Evolutionary conservation across 1,139 yeast species (phyloP).

Genomic region (Blastobotrys persicus): DNA sequence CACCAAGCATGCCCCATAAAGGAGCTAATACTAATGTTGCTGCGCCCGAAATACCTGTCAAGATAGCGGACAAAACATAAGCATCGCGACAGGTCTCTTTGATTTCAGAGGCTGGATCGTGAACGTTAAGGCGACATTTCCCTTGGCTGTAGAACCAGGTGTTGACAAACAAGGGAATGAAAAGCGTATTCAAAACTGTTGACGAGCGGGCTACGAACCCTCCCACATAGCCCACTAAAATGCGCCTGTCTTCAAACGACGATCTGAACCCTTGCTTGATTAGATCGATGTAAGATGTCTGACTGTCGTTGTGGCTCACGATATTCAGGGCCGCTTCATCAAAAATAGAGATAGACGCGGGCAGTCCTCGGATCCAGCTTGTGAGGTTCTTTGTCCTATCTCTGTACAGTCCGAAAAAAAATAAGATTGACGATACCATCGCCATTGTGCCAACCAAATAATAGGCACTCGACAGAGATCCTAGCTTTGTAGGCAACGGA

Average conservation of each 20-base stretch:
- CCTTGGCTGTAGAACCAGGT: slow-evolving; percentile 45
- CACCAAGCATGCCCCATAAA: slow-evolving; percentile 57
- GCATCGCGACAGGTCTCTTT: slow-evolving; percentile 55
- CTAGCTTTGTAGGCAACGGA: slow-evolving; percentile 63
- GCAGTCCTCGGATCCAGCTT: slow-evolving; percentile 28
- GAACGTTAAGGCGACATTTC: slow-evolving; percentile 20
- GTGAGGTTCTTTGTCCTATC: slow-evolving; percentile 38
- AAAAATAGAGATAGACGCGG: slow-evolving; percentile 26
- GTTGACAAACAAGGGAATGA: slow-evolving; percentile 63
- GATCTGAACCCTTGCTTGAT: slow-evolving; percentile 47
- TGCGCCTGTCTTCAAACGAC: slow-evolving; percentile 38
- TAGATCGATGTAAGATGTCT: slow-evolving; percentile 39
- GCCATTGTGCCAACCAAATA: slow-evolving; percentile 48
- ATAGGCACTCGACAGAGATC: slow-evolving; percentile 52
- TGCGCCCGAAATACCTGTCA: slow-evolving; percentile 65
- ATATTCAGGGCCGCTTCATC: slow-evolving; percentile 34
- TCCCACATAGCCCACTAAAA: slow-evolving; percentile 56
- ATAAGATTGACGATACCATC: slow-evolving; percentile 39
- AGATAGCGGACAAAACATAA: slow-evolving; percentile 60
- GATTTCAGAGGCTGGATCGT: slow-evolving; percentile 23
- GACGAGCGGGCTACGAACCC: slow-evolving; percentile 65
- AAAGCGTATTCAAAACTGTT: slow-evolving; percentile 58
- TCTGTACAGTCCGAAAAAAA: slow-evolving; percentile 51
- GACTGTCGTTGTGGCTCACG: slow-evolving; percentile 15
- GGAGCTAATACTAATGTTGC: slow-evolving; percentile 60